Evolutionary conservation across 306 rosid genomes (phyloP).

Genomic region (Gastrolobium bilobum): DNA sequence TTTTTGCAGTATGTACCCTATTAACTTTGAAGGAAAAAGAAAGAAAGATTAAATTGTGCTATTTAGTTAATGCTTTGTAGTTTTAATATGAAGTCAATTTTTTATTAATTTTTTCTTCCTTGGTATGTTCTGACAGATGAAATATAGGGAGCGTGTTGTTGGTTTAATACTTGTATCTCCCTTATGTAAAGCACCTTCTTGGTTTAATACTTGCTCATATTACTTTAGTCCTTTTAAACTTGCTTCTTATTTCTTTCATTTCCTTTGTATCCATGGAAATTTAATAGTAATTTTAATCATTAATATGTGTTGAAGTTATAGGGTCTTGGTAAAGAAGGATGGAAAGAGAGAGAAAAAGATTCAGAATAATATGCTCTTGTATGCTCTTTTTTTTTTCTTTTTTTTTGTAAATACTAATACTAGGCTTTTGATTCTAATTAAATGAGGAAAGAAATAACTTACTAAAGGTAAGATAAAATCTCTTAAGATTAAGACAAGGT

Average conservation of each 20-base stretch:
- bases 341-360: not conserved
- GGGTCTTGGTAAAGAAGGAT: not conserved
- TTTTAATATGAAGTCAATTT: conserved; percentile 10
- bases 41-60: conserved; percentile 12
- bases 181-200: conserved; percentile 93
- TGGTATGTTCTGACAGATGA: conserved; percentile 65
- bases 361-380: not conserved
- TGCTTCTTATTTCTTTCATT: conserved; percentile 14
- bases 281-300: not conserved
- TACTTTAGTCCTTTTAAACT: not conserved
- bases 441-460: conserved; percentile 10
- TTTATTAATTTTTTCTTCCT: conserved; percentile 36
- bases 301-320: not conserved
- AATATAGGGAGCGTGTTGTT: conserved; percentile 93
- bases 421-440: not conserved
- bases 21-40: conserved; percentile 33
- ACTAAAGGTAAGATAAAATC: not conserved
- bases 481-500: not conserved
- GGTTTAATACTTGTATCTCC: conserved; percentile 98
- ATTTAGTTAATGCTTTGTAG: conserved; percentile 20
- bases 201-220: conserved; percentile 59
- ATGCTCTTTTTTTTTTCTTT: too few relatives aligned
- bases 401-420: too few relatives aligned
- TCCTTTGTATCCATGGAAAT: not conserved
- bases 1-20: conserved; percentile 86